Percentiles rank a stretch among this genome's conserved stretches.
Evolutionary conservation across 108 stramenopile species (phyloP).

Genomic region (Aurantiochytrium sp.): DNA sequence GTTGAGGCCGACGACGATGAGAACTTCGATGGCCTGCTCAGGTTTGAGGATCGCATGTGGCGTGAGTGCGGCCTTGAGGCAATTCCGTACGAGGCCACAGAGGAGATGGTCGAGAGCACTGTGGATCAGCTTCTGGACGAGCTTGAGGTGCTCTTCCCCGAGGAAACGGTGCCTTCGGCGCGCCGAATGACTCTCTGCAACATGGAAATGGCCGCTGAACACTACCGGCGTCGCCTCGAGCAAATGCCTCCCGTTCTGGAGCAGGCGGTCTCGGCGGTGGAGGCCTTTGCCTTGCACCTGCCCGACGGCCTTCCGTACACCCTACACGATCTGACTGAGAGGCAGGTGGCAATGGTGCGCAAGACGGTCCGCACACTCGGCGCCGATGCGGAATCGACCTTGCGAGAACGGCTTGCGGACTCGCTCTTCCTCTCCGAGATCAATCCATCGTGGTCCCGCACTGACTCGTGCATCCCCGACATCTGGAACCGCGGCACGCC

Average conservation of each 20-base stretch:
- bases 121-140: background rate
- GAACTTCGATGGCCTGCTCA: background rate
- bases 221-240: background rate
- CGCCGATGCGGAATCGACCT: background rate
- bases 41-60: constrained; percentile 1
- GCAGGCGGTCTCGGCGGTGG: background rate
- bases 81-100: background rate
- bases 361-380: background rate
- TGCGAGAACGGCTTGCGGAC: background rate
- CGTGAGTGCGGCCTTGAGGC: background rate
- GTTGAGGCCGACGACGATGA: background rate
- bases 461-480: background rate
- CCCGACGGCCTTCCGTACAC: background rate
- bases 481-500: background rate
- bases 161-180: background rate
- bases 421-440: background rate
- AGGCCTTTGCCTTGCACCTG: background rate
- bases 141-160: background rate
- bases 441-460: background rate
- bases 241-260: too few relatives aligned
- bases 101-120: background rate
- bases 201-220: background rate
- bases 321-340: background rate
- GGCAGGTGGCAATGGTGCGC: background rate
- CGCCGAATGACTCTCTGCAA: background rate